Evolutionary conservation across 306 rosid species (phyloP).

Genomic region (Corylus avellana): DNA sequence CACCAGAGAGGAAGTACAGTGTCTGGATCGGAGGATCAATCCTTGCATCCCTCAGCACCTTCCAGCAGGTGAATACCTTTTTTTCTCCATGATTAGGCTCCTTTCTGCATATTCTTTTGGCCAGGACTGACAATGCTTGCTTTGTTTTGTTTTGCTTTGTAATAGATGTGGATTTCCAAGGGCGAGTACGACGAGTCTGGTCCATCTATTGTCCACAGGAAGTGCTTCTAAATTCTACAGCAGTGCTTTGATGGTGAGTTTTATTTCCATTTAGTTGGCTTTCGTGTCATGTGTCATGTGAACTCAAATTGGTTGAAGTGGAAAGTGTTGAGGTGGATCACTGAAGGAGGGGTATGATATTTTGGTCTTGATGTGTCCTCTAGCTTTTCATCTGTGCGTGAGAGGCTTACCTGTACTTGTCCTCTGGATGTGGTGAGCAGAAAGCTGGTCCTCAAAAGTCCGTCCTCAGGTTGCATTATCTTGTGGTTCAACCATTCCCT

Average conservation of each 20-base stretch:
- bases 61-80: slow-evolving; percentile 74
- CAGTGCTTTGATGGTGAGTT: slow-evolving; percentile 67
- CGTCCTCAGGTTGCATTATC: slow-evolving; percentile 37
- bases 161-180: slow-evolving; percentile 97
- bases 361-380: slow-evolving; percentile 38
- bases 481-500: slow-evolving; percentile 52
- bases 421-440: slow-evolving; percentile 49
- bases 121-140: slow-evolving; percentile 19
- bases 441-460: slow-evolving; percentile 38
- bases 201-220: slow-evolving; percentile 96
- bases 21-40: slow-evolving; percentile 99
- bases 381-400: slow-evolving; percentile 27
- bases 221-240: slow-evolving; percentile 74
- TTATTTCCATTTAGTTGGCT: slow-evolving; percentile 65
- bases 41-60: slow-evolving; percentile 99
- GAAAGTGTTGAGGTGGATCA: slow-evolving; percentile 43
- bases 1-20: slow-evolving; percentile 96
- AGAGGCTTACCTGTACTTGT: slow-evolving; percentile 31
- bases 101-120: not conserved
- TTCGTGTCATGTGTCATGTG: slow-evolving; percentile 77
- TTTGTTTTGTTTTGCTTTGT: slow-evolving; percentile 15
- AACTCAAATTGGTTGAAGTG: slow-evolving; percentile 56
- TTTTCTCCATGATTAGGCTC: not conserved
- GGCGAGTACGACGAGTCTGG: slow-evolving; percentile 96
- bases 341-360: slow-evolving; percentile 37